phyloP scores from a whole-genome alignment of 169 alveolate species.

The Cryptosporidium andersoni region DNA sequence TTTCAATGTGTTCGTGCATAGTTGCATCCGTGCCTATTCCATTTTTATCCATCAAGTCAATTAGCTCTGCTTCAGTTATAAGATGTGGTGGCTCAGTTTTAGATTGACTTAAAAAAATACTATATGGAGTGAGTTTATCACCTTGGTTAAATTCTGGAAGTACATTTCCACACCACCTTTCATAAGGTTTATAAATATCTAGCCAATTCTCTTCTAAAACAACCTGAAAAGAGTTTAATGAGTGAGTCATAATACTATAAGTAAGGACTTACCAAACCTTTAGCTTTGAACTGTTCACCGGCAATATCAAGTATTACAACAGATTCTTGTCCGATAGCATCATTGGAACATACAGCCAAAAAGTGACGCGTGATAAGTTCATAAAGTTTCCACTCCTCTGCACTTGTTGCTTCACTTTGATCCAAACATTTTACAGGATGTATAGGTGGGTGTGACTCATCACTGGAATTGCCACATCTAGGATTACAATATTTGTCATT shows the following conservation, averaged over 20 bases:
- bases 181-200: slow-evolving; percentile 76
- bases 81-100: slow-evolving; percentile 91
- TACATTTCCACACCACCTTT: slow-evolving; percentile 79
- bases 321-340: slow-evolving; percentile 88
- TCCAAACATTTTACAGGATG: slow-evolving; percentile 96
- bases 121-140: slow-evolving; percentile 77
- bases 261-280: slow-evolving; percentile 77
- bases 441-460: slow-evolving; percentile 99
- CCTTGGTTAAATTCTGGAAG: slow-evolving; percentile 85
- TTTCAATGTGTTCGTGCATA: slow-evolving; percentile 97
- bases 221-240: slow-evolving; percentile 6
- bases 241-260: neutral
- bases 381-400: slow-evolving; percentile 86
- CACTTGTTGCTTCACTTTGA: slow-evolving; percentile 78
- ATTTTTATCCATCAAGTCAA: slow-evolving; percentile 93
- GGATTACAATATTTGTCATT: slow-evolving; percentile 79
- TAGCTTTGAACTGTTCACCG: slow-evolving; percentile 84
- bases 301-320: slow-evolving; percentile 74
- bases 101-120: slow-evolving; percentile 79
- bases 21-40: slow-evolving; percentile 99
- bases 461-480: slow-evolving; percentile 91
- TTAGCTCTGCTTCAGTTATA: slow-evolving; percentile 93
- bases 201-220: slow-evolving; percentile 50
- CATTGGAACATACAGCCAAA: slow-evolving; percentile 87
- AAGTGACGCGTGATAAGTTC: slow-evolving; percentile 89